Evolutionary conservation across 768 basidiomycete species (phyloP).

Genomic region (Chalciporus chontae): DNA sequence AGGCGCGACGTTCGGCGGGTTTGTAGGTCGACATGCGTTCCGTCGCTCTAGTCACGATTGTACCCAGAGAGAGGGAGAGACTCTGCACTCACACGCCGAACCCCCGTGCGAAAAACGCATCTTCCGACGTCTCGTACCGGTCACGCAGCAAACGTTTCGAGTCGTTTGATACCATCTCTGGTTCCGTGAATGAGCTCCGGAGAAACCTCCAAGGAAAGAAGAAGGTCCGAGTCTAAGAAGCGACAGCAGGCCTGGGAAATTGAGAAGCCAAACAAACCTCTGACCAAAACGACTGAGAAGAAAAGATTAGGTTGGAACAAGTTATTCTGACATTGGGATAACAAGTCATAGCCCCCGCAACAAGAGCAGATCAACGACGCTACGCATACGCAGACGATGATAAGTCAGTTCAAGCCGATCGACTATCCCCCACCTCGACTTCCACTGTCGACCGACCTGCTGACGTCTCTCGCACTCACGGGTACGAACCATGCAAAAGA

Average conservation of each 20-base stretch:
- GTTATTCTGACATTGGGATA: too few relatives aligned
- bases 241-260: background rate
- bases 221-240: constrained; percentile 60
- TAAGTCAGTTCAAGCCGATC: constrained; percentile 67
- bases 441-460: constrained; percentile 87
- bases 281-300: too few relatives aligned
- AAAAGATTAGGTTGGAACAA: too few relatives aligned
- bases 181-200: constrained; percentile 91
- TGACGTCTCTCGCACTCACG: constrained; percentile 86
- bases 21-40: constrained; percentile 88
- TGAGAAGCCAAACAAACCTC: too few relatives aligned
- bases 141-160: constrained; percentile 85
- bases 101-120: constrained; percentile 81
- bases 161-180: constrained; percentile 86
- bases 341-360: too few relatives aligned
- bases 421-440: constrained; percentile 85
- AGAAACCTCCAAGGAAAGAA: constrained; percentile 89
- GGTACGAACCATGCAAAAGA: constrained; percentile 98
- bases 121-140: constrained; percentile 94
- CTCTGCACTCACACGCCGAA: too few relatives aligned
- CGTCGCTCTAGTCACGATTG: constrained; percentile 57
- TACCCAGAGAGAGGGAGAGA: too few relatives aligned
- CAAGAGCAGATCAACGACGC: constrained; percentile 49
- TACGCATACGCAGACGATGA: constrained; percentile 65
- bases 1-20: constrained; percentile 84